phyloP scores from a whole-genome alignment of 768 basidiomycete genomes.

The Amanita pseudoporphyria region DNA sequence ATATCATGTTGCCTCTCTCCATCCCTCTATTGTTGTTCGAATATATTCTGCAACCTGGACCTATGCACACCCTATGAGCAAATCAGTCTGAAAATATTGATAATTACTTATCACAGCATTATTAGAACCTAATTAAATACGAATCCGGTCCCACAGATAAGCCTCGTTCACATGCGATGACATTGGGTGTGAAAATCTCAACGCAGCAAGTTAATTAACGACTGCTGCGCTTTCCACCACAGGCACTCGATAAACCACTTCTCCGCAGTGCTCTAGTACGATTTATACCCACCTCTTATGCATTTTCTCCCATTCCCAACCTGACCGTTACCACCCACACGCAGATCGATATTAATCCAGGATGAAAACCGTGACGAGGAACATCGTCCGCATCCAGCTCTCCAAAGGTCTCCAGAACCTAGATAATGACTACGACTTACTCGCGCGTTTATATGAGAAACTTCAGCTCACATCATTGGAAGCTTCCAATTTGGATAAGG shows the following conservation, averaged over 20 bases:
- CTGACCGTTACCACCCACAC: constrained; percentile 1
- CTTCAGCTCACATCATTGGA: constrained; percentile 35
- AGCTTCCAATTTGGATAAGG: constrained; percentile 23
- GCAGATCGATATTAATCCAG: background rate
- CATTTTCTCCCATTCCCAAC: background rate
- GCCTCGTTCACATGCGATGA: background rate
- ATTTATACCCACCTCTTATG: background rate
- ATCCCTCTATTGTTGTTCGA: constrained; percentile 8
- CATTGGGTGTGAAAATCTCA: too few species aligned
- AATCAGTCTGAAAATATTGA: background rate
- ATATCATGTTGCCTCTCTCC: constrained; percentile 11
- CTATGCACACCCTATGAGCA: background rate
- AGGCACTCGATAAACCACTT: too few species aligned
- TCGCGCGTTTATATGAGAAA: constrained; percentile 26
- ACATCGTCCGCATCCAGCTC: constrained; percentile 13
- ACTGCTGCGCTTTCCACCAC: too few species aligned
- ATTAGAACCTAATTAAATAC: too few species aligned
- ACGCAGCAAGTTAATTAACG: too few species aligned
- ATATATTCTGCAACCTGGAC: constrained; percentile 15
- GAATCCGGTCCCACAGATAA: background rate
- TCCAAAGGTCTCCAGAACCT: constrained; percentile 25
- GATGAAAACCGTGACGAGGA: background rate
- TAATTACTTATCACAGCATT: too few species aligned
- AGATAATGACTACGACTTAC: constrained; percentile 27
- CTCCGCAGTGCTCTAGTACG: background rate